Base-by-base conservation (phyloP, 768 basidiomycete species). In the Pulveroboletus sp. region DNA sequence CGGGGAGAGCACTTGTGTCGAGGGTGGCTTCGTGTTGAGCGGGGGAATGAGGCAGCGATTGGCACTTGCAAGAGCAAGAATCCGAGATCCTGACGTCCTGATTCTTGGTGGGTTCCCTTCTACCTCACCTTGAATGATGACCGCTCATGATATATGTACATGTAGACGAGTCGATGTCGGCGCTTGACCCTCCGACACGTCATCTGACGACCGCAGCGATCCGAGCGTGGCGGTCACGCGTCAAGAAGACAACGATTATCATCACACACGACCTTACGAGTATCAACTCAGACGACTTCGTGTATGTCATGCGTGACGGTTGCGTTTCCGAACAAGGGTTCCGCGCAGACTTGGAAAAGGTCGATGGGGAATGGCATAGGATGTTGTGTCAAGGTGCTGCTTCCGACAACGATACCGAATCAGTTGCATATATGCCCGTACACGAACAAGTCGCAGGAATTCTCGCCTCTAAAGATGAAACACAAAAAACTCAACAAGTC, bases 241-340 rank as follows among this genome's bases (percentile, higher is more conserved):
- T 64, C 14, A 86, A 87, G 71, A 83, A 81, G 59, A 97, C 66
- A 0, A 67, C 67, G 4, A 53, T 67, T 17, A 53, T 67, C 18
- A 96, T 97, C 65, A 97, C 95, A 0, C 95, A 98, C 68, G 96
- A 98, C 58, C 81, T 98, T 15, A 84, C 85, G 1, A 89, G 93
- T 57, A 87, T 99, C 55, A 69, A 70, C 18, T 46, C 70, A 0
- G 66, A 73, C 13, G 94, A 97, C 67, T 97, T 96, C 56, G 90
- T 96, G 11, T 96, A 98, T 64, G 89, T 97, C 3, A 83, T 98
- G 73, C 81, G 83, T 57, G 76, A 82, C 17, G 95, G 94, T 0
- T 58, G 64, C 0, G 81, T 96, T 28, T 85, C 85, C 41, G 91
- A 98, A 64, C 87, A 92, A 59, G 96, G 96, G 1, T 95, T 82